Conservation (phyloP, 192 early-diverging fungal genomes). For the Coemansia sp. region DNA sequence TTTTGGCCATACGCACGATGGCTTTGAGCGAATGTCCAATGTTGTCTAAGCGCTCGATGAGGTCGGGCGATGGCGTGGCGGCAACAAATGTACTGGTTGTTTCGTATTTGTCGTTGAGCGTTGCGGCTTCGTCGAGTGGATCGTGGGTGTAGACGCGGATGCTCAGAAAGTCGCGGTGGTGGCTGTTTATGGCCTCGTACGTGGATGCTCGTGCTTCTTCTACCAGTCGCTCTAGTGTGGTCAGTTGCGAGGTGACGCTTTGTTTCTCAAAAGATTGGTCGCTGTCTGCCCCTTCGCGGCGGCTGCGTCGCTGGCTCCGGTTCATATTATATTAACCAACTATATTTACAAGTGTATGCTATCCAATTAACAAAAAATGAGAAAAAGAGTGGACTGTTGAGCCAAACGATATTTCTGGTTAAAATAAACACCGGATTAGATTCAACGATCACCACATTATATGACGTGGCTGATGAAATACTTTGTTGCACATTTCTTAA, state of each 20-base stretch:
- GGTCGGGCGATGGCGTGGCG: neutral
- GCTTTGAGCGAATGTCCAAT: constrained; percentile 24
- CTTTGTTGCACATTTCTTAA: too few species aligned
- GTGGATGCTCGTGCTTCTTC: constrained; percentile 28
- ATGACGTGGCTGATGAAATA: too few species aligned
- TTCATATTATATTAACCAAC: constrained; percentile 6
- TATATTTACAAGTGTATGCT: too few species aligned
- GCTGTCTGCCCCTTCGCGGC: constrained; percentile 12
- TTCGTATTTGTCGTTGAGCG: constrained; percentile 49
- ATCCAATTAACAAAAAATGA: neutral
- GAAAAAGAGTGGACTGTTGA: neutral
- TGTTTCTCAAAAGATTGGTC: constrained; percentile 21
- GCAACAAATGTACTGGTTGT: constrained; percentile 8
- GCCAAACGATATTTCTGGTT: too few species aligned
- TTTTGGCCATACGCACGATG: constrained; percentile 35
- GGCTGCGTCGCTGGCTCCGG: constrained; percentile 21
- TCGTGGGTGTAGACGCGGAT: constrained; percentile 36
- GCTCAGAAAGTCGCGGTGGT: constrained; percentile 37
- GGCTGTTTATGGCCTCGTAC: constrained; percentile 47
- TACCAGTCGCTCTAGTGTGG: constrained; percentile 19
- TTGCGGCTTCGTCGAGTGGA: constrained; percentile 52
- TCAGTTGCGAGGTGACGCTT: constrained; percentile 22
- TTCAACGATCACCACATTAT: too few species aligned
- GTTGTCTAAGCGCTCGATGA: constrained; percentile 19
- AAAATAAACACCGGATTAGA: too few species aligned